These are phyloP conservation scores for Zychaea mexicana DNA, from an alignment of 371 early-diverging fungal genomes.

Conservation along the genomic window DNA sequence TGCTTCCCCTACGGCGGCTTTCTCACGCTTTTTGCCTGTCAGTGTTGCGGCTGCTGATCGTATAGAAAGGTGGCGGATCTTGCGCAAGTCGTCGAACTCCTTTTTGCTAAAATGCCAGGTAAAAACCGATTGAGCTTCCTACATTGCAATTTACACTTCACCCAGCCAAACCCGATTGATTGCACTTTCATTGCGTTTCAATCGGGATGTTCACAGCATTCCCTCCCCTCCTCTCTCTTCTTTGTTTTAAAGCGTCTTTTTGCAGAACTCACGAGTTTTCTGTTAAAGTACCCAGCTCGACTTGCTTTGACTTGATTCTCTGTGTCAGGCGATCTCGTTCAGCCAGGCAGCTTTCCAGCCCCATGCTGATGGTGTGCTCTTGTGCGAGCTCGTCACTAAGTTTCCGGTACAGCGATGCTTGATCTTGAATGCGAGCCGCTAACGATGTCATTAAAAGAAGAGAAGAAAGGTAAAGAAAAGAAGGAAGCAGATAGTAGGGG, in stretches of 20 bases:
- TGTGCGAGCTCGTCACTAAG: slow-evolving; percentile 9
- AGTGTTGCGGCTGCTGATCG: slow-evolving; percentile 43
- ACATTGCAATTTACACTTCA: too few species aligned
- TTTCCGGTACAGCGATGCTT: slow-evolving; percentile 12
- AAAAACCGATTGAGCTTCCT: too few species aligned
- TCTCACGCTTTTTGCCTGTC: slow-evolving; percentile 42
- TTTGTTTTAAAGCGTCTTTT: not conserved
- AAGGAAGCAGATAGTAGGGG: not conserved
- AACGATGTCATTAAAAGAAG: slow-evolving; percentile 8
- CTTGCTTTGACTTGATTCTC: slow-evolving; percentile 11
- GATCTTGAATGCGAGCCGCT: slow-evolving; percentile 13
- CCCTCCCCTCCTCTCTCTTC: not conserved
- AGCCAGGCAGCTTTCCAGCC: slow-evolving; percentile 12
- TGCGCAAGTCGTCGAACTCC: slow-evolving; percentile 41
- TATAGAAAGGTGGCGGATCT: slow-evolving; percentile 36
- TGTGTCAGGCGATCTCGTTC: slow-evolving; percentile 16
- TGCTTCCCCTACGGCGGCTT: slow-evolving; percentile 34
- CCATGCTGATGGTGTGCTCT: slow-evolving; percentile 12
- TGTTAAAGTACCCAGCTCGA: slow-evolving; percentile 5
- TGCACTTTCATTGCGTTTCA: too few species aligned
- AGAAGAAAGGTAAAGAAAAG: not conserved
- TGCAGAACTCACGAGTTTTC: slow-evolving; percentile 19
- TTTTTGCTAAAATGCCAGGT: slow-evolving; percentile 35
- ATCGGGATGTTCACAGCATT: too few species aligned
- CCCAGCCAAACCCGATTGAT: too few species aligned